Base-by-base conservation (phyloP, 176 grass and related monocot species). In the Juncus effusus region DNA sequence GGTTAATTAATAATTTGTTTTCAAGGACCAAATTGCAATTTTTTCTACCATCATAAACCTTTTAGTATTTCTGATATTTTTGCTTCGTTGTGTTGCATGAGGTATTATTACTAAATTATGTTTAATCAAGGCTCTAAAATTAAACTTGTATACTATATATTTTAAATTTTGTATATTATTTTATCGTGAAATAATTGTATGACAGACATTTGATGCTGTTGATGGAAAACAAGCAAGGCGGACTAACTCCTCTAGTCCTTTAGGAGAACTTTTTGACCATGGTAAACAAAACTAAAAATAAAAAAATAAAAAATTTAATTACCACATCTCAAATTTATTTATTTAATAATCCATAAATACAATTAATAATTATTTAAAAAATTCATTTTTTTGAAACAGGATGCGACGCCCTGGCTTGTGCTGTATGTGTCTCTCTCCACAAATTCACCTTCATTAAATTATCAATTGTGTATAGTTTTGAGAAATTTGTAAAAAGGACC, bases 211-310 rank as follows among this genome's bases (percentile, higher is more conserved):
- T 84, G 93, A 97, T 82, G 93, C 93, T 77, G 80, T 97, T 86
- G 93, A 97, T 92, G 93, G 93, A 75, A 97, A 97, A 76, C 88
- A 97, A 97, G 93, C 93, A 3, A 91, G 93, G 72, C 93, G 88
- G 16, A 97, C 93, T 65, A 97, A 87, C 75, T 97, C 93, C 83
- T 97, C 88, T 42, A 97, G 93, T 84, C 93, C 93, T 79, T 70
- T 97, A 67, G 93, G 93, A 82, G 93, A 97, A 89, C 85, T 97
- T 82, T 97, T 97, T 54, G 93, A 97, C 81, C 93, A 97, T 78
- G 93, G 93, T 97, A 97, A 62, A 57, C 61, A 14, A 11, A 53
- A 14, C 50, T n/a, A n/a, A n/a, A n/a, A n/a, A n/a, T n/a, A n/a
- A n/a, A n/a, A n/a, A n/a, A n/a, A n/a, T n/a, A n/a, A n/a, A n/a